Percentiles rank a stretch among this genome's conserved stretches.
Conservation (phyloP, 2,329 filamentous ascomycete species). For the Diaporthe sp. region DNA sequence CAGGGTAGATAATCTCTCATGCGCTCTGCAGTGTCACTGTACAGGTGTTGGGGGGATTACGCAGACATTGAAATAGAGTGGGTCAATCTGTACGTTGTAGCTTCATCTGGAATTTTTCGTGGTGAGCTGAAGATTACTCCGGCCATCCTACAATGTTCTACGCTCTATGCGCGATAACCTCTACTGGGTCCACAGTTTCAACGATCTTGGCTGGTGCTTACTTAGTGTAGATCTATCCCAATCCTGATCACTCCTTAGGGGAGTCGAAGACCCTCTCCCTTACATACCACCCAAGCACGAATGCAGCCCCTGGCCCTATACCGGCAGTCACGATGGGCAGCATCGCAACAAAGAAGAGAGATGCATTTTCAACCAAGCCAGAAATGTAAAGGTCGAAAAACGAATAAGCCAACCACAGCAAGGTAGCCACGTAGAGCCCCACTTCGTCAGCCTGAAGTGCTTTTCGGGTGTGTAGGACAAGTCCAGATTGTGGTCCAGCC, state of each 20-base stretch:
- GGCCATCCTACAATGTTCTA: too few relatives aligned
- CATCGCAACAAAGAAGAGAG: not conserved
- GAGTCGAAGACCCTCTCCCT: not conserved
- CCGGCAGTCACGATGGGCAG: not conserved
- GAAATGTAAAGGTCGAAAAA: not conserved
- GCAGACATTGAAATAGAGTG: too few relatives aligned
- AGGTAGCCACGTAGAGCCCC: not conserved
- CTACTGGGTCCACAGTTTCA: too few relatives aligned
- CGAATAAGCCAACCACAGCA: not conserved
- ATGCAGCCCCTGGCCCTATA: not conserved
- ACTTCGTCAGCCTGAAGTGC: not conserved
- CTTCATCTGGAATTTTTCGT: too few relatives aligned
- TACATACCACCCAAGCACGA: not conserved
- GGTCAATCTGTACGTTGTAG: too few relatives aligned
- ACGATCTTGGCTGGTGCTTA: too few relatives aligned
- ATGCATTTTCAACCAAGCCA: not conserved
- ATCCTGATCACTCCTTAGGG: not conserved
- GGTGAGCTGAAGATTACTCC: too few relatives aligned
- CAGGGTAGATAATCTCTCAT: too few relatives aligned
- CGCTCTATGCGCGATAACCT: too few relatives aligned
- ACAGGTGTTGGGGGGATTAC: too few relatives aligned
- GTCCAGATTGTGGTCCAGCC: not conserved
- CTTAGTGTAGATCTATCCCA: not conserved
- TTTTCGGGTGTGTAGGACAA: not conserved
- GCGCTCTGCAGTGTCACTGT: too few relatives aligned